These are phyloP conservation scores for Prillingera fragicola DNA, from an alignment of 1,284 basidiomycete genomes.

Conservation along the genomic window DNA sequence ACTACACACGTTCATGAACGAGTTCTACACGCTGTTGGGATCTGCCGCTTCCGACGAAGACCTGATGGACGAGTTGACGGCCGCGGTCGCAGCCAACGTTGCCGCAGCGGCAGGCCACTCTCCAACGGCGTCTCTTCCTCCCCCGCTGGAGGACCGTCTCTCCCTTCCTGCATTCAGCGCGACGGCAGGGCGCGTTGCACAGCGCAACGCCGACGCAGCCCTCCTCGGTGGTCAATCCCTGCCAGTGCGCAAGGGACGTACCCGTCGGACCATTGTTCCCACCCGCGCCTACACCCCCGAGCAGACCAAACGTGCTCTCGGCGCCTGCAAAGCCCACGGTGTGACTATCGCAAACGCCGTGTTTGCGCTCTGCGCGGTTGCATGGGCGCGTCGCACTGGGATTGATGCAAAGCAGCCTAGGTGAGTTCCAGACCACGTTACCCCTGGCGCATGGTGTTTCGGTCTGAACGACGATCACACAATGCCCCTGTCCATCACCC, in stretches of 20 bases:
- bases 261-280: slow-evolving; percentile 26
- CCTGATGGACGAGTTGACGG: slow-evolving; percentile 18
- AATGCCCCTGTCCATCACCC: no score
- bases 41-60: no score
- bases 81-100: slow-evolving; percentile 4
- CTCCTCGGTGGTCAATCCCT: slow-evolving; percentile 27
- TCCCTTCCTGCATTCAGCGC: not conserved
- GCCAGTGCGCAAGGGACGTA: slow-evolving; percentile 6
- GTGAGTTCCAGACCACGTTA: slow-evolving; percentile 47
- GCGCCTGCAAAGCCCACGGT: slow-evolving; percentile 54
- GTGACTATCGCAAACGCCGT: slow-evolving; percentile 69
- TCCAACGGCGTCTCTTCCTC: slow-evolving; percentile 12
- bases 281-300: slow-evolving; percentile 20
- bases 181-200: slow-evolving; percentile 32
- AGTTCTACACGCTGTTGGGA: slow-evolving; percentile 59
- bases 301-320: slow-evolving; percentile 49
- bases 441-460: no score
- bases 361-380: slow-evolving; percentile 68
- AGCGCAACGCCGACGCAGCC: slow-evolving; percentile 1
- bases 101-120: not conserved
- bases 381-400: slow-evolving; percentile 58
- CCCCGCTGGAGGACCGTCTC: slow-evolving; percentile 20
- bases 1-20: slow-evolving; percentile 65
- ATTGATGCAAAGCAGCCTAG: slow-evolving; percentile 51
- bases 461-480: no score